A percentile compares a stretch with the other conserved stretches of the same genome.
Conservation (phyloP, 257 asterid species). For the Nicotiana paniculata region DNA sequence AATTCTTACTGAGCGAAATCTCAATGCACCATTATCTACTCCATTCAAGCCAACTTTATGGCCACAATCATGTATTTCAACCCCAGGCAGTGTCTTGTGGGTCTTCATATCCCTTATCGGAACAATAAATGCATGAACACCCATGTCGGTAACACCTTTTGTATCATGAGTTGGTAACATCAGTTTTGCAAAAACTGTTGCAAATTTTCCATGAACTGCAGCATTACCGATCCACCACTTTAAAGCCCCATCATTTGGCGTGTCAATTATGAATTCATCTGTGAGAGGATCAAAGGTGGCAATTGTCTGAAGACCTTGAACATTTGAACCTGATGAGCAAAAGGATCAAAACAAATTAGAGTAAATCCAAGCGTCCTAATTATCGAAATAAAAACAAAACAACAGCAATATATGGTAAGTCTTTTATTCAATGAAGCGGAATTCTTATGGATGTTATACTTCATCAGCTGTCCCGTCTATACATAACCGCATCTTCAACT, state of each 20-base stretch:
- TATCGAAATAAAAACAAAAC: neutral
- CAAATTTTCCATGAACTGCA: constrained; percentile 96
- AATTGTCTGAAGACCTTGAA: constrained; percentile 85
- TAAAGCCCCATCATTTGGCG: constrained; percentile 96
- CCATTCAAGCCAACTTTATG: constrained; percentile 93
- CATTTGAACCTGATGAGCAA: constrained; percentile 68
- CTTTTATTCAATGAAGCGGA: neutral
- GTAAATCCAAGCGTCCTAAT: neutral
- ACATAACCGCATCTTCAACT: neutral
- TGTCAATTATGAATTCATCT: constrained; percentile 79
- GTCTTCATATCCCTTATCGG: constrained; percentile 81
- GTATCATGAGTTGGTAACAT: constrained; percentile 73
- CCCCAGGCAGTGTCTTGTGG: constrained; percentile 66
- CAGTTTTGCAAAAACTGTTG: constrained; percentile 91
- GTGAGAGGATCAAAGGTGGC: constrained; percentile 80
- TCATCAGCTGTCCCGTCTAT: neutral
- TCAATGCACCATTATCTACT: constrained; percentile 90
- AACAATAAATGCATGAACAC: constrained; percentile 95
- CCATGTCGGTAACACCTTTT: constrained; percentile 79
- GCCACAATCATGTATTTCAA: constrained; percentile 92
- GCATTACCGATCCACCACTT: constrained; percentile 99
- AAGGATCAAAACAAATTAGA: constrained; percentile 17
- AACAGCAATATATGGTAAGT: neutral
- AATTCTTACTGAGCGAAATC: constrained; percentile 73
- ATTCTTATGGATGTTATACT: neutral